phyloP scores from a whole-genome alignment of 2,329 filamentous ascomycete species.

The Ceratocystis destructans region DNA sequence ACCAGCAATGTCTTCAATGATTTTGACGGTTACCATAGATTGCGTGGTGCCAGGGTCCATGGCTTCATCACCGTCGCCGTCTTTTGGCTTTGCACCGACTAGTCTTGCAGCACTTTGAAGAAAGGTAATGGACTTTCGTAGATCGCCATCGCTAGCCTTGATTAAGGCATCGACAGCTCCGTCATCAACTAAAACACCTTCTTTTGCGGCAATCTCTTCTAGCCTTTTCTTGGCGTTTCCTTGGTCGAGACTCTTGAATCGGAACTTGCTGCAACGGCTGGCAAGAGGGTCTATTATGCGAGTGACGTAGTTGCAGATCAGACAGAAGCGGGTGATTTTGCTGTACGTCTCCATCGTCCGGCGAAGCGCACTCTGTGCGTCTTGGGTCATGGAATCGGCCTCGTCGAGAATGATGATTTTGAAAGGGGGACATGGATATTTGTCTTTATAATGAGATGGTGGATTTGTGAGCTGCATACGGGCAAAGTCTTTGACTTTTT shows the following conservation, averaged over 20 bases:
- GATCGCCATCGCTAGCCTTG: conserved; percentile 77
- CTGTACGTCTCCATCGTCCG: conserved; percentile 97
- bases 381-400: conserved; percentile 97
- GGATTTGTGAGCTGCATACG: conserved; percentile 84
- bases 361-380: conserved; percentile 82
- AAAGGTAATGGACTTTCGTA: conserved; percentile 92
- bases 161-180: conserved; percentile 77
- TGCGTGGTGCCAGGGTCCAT: conserved; percentile 42
- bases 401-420: conserved; percentile 99
- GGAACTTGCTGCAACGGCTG: conserved; percentile 86
- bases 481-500: conserved; percentile 97
- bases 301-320: conserved; percentile 98
- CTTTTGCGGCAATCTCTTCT: conserved; percentile 65
- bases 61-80: conserved; percentile 41
- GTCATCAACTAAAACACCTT: conserved; percentile 61
- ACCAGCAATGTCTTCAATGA: conserved; percentile 88
- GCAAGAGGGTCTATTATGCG: conserved; percentile 94
- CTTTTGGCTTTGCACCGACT: conserved; percentile 51
- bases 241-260: conserved; percentile 91
- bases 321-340: conserved; percentile 90
- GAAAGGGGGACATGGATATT: conserved; percentile 91
- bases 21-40: conserved; percentile 56
- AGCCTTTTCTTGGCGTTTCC: conserved; percentile 67
- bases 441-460: conserved; percentile 49
- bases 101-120: conserved; percentile 86